Conservation (phyloP, 1,139 yeast genomes). For the Arxiozyma telluris region DNA sequence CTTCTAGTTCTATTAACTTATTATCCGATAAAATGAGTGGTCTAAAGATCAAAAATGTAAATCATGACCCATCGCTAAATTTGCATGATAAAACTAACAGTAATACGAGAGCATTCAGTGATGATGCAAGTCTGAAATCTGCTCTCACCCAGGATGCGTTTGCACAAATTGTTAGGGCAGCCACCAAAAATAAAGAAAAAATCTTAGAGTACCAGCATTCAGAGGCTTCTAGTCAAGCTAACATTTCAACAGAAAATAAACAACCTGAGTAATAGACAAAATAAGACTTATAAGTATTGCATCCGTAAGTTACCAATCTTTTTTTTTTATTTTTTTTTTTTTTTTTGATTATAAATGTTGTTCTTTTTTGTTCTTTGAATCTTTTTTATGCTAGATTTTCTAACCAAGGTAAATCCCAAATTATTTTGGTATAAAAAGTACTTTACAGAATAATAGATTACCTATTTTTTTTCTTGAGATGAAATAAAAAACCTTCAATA, state of each 20-base stretch:
- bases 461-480: too few species aligned
- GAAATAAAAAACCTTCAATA: neutral
- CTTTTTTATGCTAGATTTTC: too few species aligned
- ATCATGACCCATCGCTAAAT: neutral
- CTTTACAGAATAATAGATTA: neutral
- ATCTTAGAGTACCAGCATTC: slow-evolving; percentile 9
- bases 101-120: slow-evolving; percentile 3
- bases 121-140: slow-evolving; percentile 26
- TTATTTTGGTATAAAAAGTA: neutral
- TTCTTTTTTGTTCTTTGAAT: neutral
- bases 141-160: slow-evolving; percentile 43
- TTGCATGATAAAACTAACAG: neutral
- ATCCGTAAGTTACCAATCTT: neutral
- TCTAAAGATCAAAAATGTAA: slow-evolving; percentile 7
- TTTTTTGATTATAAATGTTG: neutral
- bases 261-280: neutral
- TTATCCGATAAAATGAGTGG: slow-evolving; percentile 11
- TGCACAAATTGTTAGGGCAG: slow-evolving; percentile 68
- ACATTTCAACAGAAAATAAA: neutral
- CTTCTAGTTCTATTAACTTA: slow-evolving; percentile 6
- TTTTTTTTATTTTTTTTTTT: too few species aligned
- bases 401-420: neutral
- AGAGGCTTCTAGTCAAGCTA: neutral
- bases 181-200: slow-evolving; percentile 53
- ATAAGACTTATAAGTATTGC: neutral